Evolutionary conservation across 78 protist genomes (phyloP).

Genomic region (Planoprotostelium fungivorum): DNA sequence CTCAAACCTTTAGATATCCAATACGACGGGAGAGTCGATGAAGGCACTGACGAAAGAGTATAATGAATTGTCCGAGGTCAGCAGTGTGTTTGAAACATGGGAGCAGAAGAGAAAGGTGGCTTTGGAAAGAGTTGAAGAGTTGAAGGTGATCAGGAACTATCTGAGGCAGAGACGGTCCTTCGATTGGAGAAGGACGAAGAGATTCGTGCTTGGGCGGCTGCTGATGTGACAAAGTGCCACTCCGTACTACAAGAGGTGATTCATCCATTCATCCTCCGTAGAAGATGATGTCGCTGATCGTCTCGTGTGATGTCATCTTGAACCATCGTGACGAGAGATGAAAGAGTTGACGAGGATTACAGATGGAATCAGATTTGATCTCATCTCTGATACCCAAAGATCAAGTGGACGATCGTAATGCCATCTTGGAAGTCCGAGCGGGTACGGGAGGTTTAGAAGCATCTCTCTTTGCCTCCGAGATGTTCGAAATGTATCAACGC

Average conservation of each 20-base stretch:
- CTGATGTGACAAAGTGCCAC: not conserved
- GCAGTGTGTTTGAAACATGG: not conserved
- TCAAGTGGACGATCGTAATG: conserved; percentile 46
- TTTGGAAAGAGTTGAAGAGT: not conserved
- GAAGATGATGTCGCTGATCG: not conserved
- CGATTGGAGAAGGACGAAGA: not conserved
- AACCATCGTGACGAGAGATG: too few species aligned
- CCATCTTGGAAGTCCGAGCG: conserved; percentile 70
- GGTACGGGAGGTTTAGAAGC: conserved; percentile 90
- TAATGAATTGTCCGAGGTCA: not conserved
- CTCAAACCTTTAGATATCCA: not conserved
- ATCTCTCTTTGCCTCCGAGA: conserved; percentile 73
- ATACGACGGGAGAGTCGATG: not conserved
- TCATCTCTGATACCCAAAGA: not conserved
- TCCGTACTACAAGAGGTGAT: not conserved
- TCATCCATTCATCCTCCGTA: not conserved
- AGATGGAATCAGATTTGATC: not conserved
- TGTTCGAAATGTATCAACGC: conserved; percentile 68
- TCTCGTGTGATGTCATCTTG: too few species aligned
- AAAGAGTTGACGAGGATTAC: too few species aligned
- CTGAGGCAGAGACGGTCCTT: not conserved
- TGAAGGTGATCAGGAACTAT: not conserved
- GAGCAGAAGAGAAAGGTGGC: not conserved
- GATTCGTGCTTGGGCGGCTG: not conserved
- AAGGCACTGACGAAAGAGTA: not conserved